Evolutionary conservation across 352 stramenopile species (phyloP), one percentile per base, ranked within the genome.

Genomic region (Pythium sukuiense): DNA sequence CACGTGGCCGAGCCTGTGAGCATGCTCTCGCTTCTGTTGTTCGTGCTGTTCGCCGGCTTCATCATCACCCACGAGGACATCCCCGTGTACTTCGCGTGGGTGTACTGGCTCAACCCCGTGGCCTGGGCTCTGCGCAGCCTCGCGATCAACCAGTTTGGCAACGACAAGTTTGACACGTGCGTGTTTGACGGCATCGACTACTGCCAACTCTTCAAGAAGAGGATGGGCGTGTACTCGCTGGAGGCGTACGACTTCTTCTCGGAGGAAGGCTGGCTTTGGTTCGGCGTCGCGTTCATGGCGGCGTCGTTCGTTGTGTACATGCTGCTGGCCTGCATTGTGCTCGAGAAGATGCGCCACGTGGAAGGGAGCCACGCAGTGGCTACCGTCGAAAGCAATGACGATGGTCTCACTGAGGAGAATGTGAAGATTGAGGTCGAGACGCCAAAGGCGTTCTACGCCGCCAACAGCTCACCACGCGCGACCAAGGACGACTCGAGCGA

Each of bases 31-130:
- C 52, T 82, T 13, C 52, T 76, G 2, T 24, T 84, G 16, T 81
- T 74, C 59, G 67, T 85, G 32, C 49, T 87, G 30, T 87, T 83
- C 46, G 61, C 57, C 1, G 80, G 80, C 52, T 87, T 84, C 29
- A 71, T 82, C 50, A 73, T 84, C 29, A 71, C 70, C 2, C 70
- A 77, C 29, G 39, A 80, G 43, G 55, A 73, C 5, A 80, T 88
- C 14, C 80, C 77, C 0, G 56, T 76, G 20, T 73, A 66, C 18
- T 72, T 76, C 45, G 71, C 77, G 16, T 90, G 80, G 77, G 39
- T 73, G 1, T 84, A 86, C 65, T 87, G 70, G 66, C 69, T 86
- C 39, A 85, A 81, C 53, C 81, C 79, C 0, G 75, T 88, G 41
- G 57, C 65, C n/a, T 88, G 78, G 78, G 61, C 48, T 30, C 59